These are phyloP conservation scores for Talaromyces verruculosus DNA, from an alignment of 2,329 filamentous ascomycete genomes.

Conservation along the genomic window DNA sequence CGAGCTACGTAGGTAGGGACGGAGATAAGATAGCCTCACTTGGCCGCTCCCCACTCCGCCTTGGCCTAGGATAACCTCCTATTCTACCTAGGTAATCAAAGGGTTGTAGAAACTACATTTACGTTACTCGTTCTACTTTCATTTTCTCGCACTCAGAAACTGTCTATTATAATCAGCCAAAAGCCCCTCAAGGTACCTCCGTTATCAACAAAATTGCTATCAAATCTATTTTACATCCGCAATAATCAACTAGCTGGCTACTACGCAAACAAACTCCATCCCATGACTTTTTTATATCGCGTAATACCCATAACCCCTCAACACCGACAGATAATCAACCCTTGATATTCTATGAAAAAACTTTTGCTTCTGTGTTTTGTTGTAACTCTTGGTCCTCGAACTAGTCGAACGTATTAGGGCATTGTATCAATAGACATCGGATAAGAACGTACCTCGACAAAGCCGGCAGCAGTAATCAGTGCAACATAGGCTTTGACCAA, in stretches of 20 bases:
- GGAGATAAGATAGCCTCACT: conserved; percentile 32
- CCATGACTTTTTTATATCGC: conserved; percentile 22
- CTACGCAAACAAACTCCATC: conserved; percentile 22
- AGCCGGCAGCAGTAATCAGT: conserved; percentile 77
- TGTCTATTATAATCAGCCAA: neutral
- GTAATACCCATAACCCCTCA: conserved; percentile 18
- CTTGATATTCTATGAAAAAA: conserved; percentile 35
- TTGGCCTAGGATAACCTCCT: no score
- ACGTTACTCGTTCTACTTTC: no score
- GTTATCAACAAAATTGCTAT: conserved; percentile 3
- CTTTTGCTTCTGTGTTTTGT: conserved; percentile 30
- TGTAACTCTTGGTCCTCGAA: conserved; percentile 44
- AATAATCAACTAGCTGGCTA: conserved; percentile 11
- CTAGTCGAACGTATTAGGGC: conserved; percentile 29
- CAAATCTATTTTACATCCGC: conserved; percentile 7
- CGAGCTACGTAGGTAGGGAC: conserved; percentile 19
- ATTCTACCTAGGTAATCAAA: no score
- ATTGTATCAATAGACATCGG: conserved; percentile 2
- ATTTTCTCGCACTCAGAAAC: no score
- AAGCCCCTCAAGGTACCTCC: neutral
- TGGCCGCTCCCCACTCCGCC: neutral
- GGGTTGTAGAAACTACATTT: neutral
- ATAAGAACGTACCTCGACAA: conserved; percentile 69
- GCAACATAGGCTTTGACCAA: conserved; percentile 83
- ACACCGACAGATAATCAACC: conserved; percentile 17